Evolutionary conservation across 2,329 filamentous ascomycete genomes (phyloP).

Genomic region (Sclerotinia trifoliorum): DNA sequence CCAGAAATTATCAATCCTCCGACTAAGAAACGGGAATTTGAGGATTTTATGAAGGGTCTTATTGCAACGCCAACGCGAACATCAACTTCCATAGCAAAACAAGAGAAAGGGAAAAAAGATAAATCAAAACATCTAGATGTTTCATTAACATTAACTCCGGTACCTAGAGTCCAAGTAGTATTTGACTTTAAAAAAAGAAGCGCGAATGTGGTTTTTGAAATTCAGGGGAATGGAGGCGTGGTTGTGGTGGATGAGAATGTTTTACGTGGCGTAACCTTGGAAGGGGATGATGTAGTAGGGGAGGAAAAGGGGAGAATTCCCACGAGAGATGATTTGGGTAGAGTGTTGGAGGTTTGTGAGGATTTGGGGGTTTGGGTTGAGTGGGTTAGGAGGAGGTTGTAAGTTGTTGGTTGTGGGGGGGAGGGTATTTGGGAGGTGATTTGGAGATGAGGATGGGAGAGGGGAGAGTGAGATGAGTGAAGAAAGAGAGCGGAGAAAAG

Average conservation of each 20-base stretch:
- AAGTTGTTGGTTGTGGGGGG: constrained; percentile 21
- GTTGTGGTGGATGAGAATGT: constrained; percentile 38
- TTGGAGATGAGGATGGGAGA: background rate
- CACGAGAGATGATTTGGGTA: constrained; percentile 42
- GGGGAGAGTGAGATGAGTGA: background rate
- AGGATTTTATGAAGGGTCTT: constrained; percentile 34
- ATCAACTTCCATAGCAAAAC: constrained; percentile 23
- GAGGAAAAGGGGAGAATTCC: constrained; percentile 24
- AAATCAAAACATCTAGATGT: constrained; percentile 31
- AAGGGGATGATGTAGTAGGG: constrained; percentile 22
- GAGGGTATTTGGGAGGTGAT: background rate
- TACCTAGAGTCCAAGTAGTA: constrained; percentile 33
- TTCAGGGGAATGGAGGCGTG: constrained; percentile 36
- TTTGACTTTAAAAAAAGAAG: constrained; percentile 35
- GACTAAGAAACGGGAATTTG: constrained; percentile 36
- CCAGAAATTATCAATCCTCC: constrained; percentile 6
- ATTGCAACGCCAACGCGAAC: background rate
- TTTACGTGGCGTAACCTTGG: constrained; percentile 27
- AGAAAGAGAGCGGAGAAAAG: no score
- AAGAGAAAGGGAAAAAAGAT: background rate
- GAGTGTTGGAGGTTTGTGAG: constrained; percentile 47
- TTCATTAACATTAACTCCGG: constrained; percentile 35
- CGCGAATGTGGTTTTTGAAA: constrained; percentile 39
- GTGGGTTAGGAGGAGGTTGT: constrained; percentile 44
- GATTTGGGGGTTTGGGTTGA: constrained; percentile 53